Percentiles rank a stretch among this genome's conserved stretches.
Evolutionary conservation across 331 rosid species (phyloP).

Genomic region (Quercus tomentella): DNA sequence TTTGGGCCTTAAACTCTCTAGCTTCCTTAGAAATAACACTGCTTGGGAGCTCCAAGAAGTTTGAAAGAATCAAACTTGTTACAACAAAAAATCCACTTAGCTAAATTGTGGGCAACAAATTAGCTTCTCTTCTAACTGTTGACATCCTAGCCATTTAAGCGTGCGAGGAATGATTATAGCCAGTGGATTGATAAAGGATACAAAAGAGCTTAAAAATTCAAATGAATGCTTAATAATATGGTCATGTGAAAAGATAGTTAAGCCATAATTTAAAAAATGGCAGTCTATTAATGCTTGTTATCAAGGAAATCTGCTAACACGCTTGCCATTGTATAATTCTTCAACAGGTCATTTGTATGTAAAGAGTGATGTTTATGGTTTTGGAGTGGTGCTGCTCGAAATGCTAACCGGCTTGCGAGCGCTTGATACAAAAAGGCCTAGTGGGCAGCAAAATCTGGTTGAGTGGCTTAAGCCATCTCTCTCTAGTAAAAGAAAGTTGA

Average conservation of each 20-base stretch:
- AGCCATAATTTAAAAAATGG: neutral
- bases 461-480: constrained; percentile 73
- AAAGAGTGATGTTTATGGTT: constrained; percentile 89
- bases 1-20: no score
- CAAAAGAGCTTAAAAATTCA: no score
- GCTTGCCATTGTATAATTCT: neutral
- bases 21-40: no score
- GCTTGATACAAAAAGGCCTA: constrained; percentile 40
- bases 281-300: neutral
- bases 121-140: no score
- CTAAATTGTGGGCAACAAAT: no score
- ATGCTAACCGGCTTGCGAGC: constrained; percentile 71
- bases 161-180: no score
- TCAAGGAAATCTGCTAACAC: neutral
- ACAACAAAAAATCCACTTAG: no score
- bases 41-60: no score
- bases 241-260: neutral
- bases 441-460: constrained; percentile 51
- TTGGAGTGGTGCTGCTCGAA: constrained; percentile 88
- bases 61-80: no score
- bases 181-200: no score
- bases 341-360: constrained; percentile 83
- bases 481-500: constrained; percentile 39
- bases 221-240: no score
- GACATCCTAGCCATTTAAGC: no score